phyloP scores from a whole-genome alignment of 768 basidiomycete species.

The Scleroderma bovista region DNA sequence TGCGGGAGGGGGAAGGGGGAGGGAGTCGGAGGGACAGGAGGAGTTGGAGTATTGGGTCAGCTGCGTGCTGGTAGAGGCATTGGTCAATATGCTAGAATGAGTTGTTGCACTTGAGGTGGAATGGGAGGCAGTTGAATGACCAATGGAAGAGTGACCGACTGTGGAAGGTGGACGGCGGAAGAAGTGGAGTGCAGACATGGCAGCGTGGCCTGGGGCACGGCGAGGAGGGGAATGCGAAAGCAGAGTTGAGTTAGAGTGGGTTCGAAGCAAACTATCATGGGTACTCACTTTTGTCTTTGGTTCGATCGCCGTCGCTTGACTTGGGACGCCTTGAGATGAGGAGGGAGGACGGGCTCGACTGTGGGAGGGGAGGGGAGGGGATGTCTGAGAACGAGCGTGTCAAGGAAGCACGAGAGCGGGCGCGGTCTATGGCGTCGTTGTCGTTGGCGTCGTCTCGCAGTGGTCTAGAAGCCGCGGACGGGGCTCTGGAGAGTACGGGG shows the following conservation, averaged over 20 bases:
- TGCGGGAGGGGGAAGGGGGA: conserved; percentile 16
- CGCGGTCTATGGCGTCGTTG: neutral
- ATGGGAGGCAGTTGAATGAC: conserved; percentile 1
- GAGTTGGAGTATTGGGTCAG: neutral
- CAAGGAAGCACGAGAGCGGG: neutral
- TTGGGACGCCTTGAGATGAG: neutral
- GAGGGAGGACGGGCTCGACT: conserved; percentile 18
- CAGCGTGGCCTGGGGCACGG: conserved; percentile 9
- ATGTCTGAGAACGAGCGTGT: conserved; percentile 13
- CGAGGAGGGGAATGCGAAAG: conserved; percentile 1
- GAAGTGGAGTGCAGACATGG: conserved; percentile 6
- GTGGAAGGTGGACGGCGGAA: conserved; percentile 1
- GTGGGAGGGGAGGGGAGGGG: conserved; percentile 5
- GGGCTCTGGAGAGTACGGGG: conserved; percentile 19
- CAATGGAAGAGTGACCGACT: neutral
- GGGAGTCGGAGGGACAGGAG: neutral
- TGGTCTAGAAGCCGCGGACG: conserved; percentile 17
- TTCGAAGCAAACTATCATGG: neutral
- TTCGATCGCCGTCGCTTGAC: neutral
- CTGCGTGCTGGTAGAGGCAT: neutral
- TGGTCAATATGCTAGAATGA: neutral
- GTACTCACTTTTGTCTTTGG: neutral
- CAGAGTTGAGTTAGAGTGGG: neutral
- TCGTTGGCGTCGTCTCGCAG: conserved; percentile 15
- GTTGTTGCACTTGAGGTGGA: neutral